Percentiles rank a stretch among this genome's conserved stretches.
phyloP scores from a whole-genome alignment of 169 alveolate genomes.

The Eimeria sp. region DNA sequence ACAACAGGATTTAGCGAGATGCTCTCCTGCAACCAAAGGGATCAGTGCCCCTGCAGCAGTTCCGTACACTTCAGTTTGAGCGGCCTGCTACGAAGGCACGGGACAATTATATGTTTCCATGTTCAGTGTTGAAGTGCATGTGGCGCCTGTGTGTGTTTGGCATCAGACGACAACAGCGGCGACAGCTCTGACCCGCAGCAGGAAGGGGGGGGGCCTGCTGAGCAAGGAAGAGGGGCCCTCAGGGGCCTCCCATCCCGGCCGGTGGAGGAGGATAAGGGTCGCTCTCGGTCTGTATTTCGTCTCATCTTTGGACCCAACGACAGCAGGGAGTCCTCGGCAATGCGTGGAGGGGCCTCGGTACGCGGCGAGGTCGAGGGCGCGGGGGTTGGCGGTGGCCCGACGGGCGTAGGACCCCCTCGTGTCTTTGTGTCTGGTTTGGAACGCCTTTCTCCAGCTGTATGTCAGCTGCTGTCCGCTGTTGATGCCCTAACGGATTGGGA shows the following conservation, averaged over 20 bases:
- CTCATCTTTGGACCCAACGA: constrained; percentile 28
- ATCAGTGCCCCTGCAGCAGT: background rate
- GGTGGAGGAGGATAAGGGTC: constrained; percentile 28
- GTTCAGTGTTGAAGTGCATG: background rate
- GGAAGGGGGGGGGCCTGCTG: background rate
- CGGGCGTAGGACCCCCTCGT: background rate
- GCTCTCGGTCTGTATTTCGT: constrained; percentile 27
- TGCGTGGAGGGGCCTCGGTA: constrained; percentile 38
- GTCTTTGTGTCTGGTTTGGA: background rate
- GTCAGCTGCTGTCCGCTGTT: constrained; percentile 42
- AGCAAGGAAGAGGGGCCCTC: constrained; percentile 7
- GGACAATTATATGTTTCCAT: background rate
- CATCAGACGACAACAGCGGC: constrained; percentile 57
- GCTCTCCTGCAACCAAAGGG: background rate
- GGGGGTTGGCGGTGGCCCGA: background rate
- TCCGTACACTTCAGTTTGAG: background rate
- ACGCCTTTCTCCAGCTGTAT: constrained; percentile 19
- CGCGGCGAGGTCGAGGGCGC: constrained; percentile 1
- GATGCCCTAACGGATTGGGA: constrained; percentile 59
- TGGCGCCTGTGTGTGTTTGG: background rate
- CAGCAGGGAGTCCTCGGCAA: constrained; percentile 39
- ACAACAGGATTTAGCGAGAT: too few relatives aligned
- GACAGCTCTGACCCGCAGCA: constrained; percentile 10
- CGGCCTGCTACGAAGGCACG: too few relatives aligned
- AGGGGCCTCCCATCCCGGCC: constrained; percentile 1